phyloP scores from a whole-genome alignment of 2,329 filamentous ascomycete genomes.

The Microcyclospora pomicola region DNA sequence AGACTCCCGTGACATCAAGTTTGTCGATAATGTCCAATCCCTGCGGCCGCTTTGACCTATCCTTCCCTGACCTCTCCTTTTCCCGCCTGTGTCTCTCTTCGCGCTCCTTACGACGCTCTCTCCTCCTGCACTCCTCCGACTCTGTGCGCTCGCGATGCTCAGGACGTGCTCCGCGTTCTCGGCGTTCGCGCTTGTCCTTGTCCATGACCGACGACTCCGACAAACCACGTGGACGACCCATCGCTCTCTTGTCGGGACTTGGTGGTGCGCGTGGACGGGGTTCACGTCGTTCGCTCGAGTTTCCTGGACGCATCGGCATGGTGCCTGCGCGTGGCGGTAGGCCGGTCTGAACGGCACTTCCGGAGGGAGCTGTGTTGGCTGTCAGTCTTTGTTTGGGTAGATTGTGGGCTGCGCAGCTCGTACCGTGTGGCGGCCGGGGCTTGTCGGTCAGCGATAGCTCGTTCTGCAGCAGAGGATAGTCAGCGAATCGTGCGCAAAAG shows the following conservation, averaged over 20 bases:
- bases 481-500: conserved; percentile 28
- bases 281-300: conserved; percentile 48
- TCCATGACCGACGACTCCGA: conserved; percentile 65
- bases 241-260: conserved; percentile 31
- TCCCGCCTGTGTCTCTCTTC: conserved; percentile 39
- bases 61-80: conserved; percentile 25
- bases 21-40: conserved; percentile 87
- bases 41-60: conserved; percentile 28
- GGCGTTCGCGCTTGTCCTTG: conserved; percentile 46
- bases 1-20: conserved; percentile 89
- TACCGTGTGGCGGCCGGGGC: conserved; percentile 26
- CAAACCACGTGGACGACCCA: conserved; percentile 52
- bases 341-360: conserved; percentile 19
- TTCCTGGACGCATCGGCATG: conserved; percentile 42
- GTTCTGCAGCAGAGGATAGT: conserved; percentile 40
- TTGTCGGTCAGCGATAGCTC: conserved; percentile 54
- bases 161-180: conserved; percentile 12
- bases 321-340: conserved; percentile 29
- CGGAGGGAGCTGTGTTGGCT: neutral
- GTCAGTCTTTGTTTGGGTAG: neutral
- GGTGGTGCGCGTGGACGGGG: conserved; percentile 26
- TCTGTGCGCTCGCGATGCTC: conserved; percentile 17
- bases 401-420: neutral
- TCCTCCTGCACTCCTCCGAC: conserved; percentile 40
- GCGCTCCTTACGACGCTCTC: conserved; percentile 32